Evolutionary conservation across 2,329 filamentous ascomycete genomes (phyloP).

Genomic region (Trichoderma gracile): DNA sequence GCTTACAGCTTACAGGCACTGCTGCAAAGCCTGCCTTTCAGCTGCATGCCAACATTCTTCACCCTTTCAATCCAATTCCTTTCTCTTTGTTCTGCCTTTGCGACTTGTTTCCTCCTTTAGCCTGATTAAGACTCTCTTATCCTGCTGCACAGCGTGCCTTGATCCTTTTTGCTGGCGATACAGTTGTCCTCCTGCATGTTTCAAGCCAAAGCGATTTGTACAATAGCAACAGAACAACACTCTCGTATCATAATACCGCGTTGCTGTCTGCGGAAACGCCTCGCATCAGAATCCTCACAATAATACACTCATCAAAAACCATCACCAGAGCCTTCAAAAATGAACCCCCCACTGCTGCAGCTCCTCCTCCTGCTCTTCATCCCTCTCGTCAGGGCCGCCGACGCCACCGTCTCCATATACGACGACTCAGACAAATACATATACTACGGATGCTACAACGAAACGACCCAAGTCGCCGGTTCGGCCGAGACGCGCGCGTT

Average conservation of each 20-base stretch:
- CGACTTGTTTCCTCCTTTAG: not conserved
- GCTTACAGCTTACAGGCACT: not conserved
- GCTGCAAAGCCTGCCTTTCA: constrained; percentile 8
- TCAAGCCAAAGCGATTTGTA: not conserved
- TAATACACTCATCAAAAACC: not conserved
- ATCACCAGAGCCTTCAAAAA: not conserved
- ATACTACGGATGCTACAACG: constrained; percentile 61
- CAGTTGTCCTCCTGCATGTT: not conserved
- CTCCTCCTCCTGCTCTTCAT: constrained; percentile 26
- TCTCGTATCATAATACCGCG: not conserved
- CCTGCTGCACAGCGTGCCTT: not conserved
- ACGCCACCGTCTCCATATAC: constrained; percentile 38
- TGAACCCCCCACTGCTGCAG: not conserved
- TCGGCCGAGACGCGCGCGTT: constrained; percentile 51
- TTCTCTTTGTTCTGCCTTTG: not conserved
- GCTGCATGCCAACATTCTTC: constrained; percentile 7
- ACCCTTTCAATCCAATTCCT: constrained; percentile 2
- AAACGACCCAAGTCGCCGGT: constrained; percentile 50
- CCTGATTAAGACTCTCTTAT: not conserved
- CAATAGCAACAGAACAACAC: not conserved
- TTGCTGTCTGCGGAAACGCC: not conserved
- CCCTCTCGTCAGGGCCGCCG: constrained; percentile 28
- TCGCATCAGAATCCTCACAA: not conserved
- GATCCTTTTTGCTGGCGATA: not conserved
- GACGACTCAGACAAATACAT: constrained; percentile 35